Conservation (phyloP, 305 asterid species). For the Fraxinus albicans region DNA sequence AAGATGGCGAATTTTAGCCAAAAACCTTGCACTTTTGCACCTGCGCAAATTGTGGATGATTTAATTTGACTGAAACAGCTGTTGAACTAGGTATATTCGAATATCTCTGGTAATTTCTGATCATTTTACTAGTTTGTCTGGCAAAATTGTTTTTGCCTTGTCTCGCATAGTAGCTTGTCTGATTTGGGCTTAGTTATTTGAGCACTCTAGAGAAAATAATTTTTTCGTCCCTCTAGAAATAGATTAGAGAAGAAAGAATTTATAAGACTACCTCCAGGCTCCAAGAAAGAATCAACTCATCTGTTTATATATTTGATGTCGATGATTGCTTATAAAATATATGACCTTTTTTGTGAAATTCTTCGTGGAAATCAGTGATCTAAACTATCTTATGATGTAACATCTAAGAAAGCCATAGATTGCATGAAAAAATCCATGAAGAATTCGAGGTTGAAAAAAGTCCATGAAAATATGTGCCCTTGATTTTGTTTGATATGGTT, state of each 20-base stretch:
- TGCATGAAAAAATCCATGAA: background rate
- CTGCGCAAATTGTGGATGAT: background rate
- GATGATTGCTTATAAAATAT: background rate
- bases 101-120: background rate
- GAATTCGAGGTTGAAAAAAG: background rate
- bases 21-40: background rate
- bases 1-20: background rate
- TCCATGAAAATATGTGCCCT: background rate
- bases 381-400: background rate
- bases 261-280: background rate
- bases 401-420: background rate
- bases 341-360: background rate
- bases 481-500: background rate
- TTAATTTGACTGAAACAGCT: background rate
- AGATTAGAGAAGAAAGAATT: background rate
- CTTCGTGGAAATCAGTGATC: background rate
- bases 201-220: background rate
- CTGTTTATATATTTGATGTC: background rate
- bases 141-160: background rate
- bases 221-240: background rate
- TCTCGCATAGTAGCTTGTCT: background rate
- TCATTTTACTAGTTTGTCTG: background rate
- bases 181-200: background rate
- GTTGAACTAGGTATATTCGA: background rate
- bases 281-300: background rate